A percentile compares a stretch with the other conserved stretches of the same genome.
Evolutionary conservation across 2,329 filamentous ascomycete genomes (phyloP).

Genomic region (Gliomastix tumulicola): DNA sequence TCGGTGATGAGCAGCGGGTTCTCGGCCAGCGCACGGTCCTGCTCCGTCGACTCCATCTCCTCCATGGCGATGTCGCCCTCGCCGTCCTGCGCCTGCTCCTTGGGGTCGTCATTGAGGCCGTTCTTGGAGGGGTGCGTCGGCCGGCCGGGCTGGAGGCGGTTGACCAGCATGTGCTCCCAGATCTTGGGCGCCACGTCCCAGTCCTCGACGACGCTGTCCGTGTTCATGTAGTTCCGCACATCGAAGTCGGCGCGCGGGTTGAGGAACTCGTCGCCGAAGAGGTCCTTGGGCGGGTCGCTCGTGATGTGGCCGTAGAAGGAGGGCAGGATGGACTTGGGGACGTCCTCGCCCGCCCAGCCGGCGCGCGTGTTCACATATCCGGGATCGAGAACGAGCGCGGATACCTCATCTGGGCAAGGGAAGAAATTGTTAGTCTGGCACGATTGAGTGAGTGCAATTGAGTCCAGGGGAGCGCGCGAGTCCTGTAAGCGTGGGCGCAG

Average conservation of each 20-base stretch:
- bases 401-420: slow-evolving; percentile 96
- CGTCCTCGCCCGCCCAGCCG: slow-evolving; percentile 95
- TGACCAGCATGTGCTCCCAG: slow-evolving; percentile 91
- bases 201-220: slow-evolving; percentile 86
- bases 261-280: slow-evolving; percentile 90
- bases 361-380: slow-evolving; percentile 88
- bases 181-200: slow-evolving; percentile 87
- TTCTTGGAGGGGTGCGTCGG: slow-evolving; percentile 66
- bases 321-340: slow-evolving; percentile 86
- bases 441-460: too few relatives aligned
- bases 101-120: slow-evolving; percentile 64
- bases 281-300: slow-evolving; percentile 38
- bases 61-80: slow-evolving; percentile 54
- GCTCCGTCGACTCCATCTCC: slow-evolving; percentile 45
- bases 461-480: too few relatives aligned
- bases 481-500: too few relatives aligned
- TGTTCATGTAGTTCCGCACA: slow-evolving; percentile 85
- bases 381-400: slow-evolving; percentile 91
- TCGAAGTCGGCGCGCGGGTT: slow-evolving; percentile 70
- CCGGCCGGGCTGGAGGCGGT: slow-evolving; percentile 73
- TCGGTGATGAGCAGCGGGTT: slow-evolving; percentile 92
- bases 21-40: slow-evolving; percentile 79
- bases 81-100: slow-evolving; percentile 51
- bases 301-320: slow-evolving; percentile 73
- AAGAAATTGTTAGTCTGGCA: too few relatives aligned